Base-by-base conservation (phyloP, 208 protist species). In the Trypanosoma brucei region DNA sequence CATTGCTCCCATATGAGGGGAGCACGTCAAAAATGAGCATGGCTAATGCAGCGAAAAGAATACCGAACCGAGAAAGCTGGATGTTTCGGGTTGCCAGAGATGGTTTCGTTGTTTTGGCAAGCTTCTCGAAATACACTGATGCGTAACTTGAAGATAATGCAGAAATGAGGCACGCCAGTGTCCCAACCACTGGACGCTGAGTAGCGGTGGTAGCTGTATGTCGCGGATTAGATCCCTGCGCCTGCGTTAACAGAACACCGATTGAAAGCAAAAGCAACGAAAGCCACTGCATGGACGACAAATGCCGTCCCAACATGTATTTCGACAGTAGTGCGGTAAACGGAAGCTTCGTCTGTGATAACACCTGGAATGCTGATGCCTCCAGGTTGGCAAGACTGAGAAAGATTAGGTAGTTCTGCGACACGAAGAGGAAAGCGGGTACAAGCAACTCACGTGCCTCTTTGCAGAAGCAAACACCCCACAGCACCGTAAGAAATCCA, bases 111-210 rank as follows among this genome's bases (percentile, higher is more conserved):
- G 81, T 83, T 68, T 91, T 91, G 2, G 91, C 73, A n/a, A 91
- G 74, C 54, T 82, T 86, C 56, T 94, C 88, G 67, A 94, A 89
- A 67, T 94, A 94, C 53, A 94, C 88, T 38, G 75, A 68, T 7
- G 88, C 84, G 65, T 86, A 92, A 64, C 81, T 87, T n/a, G 84
- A 89, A 3, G 76, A 86, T 2, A 90, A 49, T 14, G 79, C 83
- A 8, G 79, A 88, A 3, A 87, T 44, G 0, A 90, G 60, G 59
- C 86, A 93, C 11, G 78, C 68, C 2, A 46, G 38, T 22, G 86
- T 75, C 3, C 86, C 86, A 38, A 88, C 50, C 0, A 91, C 30
- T 13, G 72, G 62, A 5, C 54, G 36, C 50, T 67, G 59, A 11
- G 13, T 30, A 9, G 14, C 30, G 13, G 34, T 33, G 36, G 55